phyloP scores from a whole-genome alignment of 176 grass and related monocot species.

The Lolium multiflorum region DNA sequence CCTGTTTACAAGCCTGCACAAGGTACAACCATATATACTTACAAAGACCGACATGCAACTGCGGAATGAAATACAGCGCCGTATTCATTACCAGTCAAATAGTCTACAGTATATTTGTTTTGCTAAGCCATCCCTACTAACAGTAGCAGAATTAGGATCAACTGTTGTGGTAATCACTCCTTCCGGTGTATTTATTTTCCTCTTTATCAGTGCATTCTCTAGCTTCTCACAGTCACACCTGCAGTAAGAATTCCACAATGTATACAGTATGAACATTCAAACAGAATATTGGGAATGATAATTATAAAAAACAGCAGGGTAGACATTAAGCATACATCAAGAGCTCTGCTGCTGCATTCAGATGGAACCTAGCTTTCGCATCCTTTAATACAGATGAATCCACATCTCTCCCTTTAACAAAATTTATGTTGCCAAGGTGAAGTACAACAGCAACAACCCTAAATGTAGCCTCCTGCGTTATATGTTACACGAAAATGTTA shows the following conservation, averaged over 20 bases:
- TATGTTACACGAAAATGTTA: slow-evolving; percentile 28
- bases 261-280: slow-evolving; percentile 19
- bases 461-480: slow-evolving; percentile 81
- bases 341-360: slow-evolving; percentile 81
- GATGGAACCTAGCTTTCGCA: slow-evolving; percentile 85
- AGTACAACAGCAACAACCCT: slow-evolving; percentile 90
- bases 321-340: slow-evolving; percentile 70
- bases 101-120: slow-evolving; percentile 84
- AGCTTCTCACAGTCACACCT: slow-evolving; percentile 75
- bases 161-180: slow-evolving; percentile 87
- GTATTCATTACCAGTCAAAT: slow-evolving; percentile 81
- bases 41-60: slow-evolving; percentile 22
- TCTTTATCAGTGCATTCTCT: slow-evolving; percentile 81
- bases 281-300: neutral
- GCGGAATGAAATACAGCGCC: neutral
- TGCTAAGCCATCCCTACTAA: slow-evolving; percentile 93
- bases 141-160: slow-evolving; percentile 82
- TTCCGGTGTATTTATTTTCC: slow-evolving; percentile 92
- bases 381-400: slow-evolving; percentile 95
- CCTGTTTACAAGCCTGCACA: slow-evolving; percentile 86
- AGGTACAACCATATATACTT: slow-evolving; percentile 29
- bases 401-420: slow-evolving; percentile 83
- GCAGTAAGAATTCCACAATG: slow-evolving; percentile 33
- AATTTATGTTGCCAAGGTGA: slow-evolving; percentile 94
- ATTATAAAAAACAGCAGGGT: slow-evolving; percentile 14